phyloP scores from a whole-genome alignment of 1,284 basidiomycete species.

The Melanopsichium pennsylvanicum region DNA sequence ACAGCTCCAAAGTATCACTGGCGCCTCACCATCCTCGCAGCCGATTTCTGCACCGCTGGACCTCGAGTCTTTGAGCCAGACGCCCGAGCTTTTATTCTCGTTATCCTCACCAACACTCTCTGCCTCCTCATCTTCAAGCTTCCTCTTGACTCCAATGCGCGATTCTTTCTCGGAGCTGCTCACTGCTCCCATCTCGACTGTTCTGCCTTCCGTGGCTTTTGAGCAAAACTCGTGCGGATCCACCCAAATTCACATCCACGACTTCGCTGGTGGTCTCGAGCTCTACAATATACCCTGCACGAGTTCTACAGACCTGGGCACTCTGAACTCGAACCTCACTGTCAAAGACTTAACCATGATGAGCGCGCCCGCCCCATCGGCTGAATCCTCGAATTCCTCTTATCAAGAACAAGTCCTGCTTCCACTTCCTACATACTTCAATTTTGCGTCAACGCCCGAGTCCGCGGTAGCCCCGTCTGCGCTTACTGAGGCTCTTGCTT shows the following conservation, averaged over 20 bases:
- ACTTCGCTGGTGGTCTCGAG: constrained; percentile 10
- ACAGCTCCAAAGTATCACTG: constrained; percentile 6
- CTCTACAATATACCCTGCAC: constrained; percentile 12
- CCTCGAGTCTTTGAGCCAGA: constrained; percentile 1
- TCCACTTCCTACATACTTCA: not conserved
- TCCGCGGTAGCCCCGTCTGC: not conserved
- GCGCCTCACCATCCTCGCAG: not conserved
- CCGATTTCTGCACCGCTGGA: constrained; percentile 2
- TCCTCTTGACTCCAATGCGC: constrained; percentile 4
- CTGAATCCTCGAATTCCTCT: not conserved
- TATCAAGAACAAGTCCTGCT: not conserved
- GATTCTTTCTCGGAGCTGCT: constrained; percentile 7
- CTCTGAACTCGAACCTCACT: not conserved
- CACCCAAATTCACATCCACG: not conserved
- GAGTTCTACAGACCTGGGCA: not conserved
- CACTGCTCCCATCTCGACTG: constrained; percentile 2
- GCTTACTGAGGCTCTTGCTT: constrained; percentile 4
- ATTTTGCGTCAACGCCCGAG: not conserved
- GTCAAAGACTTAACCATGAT: not conserved
- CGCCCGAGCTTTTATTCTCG: constrained; percentile 1
- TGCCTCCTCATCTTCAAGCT: constrained; percentile 9
- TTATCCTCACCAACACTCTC: constrained; percentile 16
- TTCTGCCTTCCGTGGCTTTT: not conserved
- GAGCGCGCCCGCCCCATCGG: not conserved
- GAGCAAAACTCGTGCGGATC: not conserved